Percentiles rank a stretch among this genome's conserved stretches.
Evolutionary conservation across 148 eudicot genomes (phyloP).

Genomic region (Diospyros lotus): DNA sequence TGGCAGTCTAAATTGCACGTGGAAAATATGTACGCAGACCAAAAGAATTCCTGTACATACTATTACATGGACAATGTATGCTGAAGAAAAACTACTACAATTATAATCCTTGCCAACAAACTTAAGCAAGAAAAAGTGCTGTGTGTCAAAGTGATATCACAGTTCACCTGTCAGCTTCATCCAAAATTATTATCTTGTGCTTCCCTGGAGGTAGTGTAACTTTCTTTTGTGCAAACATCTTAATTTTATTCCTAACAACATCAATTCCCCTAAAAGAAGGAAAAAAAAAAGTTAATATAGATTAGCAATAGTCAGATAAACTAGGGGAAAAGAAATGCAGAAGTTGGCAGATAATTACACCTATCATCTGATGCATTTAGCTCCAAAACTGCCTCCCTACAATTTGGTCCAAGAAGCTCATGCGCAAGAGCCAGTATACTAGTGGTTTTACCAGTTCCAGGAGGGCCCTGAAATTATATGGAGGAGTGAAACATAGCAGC

Average conservation of each 20-base stretch:
- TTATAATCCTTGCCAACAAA: not conserved
- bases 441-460: constrained; percentile 96
- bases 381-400: constrained; percentile 87
- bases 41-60: not conserved
- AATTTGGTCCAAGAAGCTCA: constrained; percentile 78
- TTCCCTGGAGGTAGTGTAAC: constrained; percentile 89
- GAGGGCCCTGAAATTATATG: constrained; percentile 68
- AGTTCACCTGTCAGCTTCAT: constrained; percentile 93
- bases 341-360: constrained; percentile 19
- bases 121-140: not conserved
- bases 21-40: not conserved
- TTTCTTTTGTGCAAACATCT: constrained; percentile 99
- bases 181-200: constrained; percentile 87
- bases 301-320: not conserved
- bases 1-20: not conserved
- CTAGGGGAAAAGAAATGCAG: not conserved
- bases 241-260: constrained; percentile 96
- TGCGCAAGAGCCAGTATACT: constrained; percentile 97
- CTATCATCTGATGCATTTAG: constrained; percentile 97
- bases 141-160: constrained; percentile 4
- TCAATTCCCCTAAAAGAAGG: constrained; percentile 66
- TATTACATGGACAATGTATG: not conserved
- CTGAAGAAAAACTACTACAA: not conserved
- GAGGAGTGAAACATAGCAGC: constrained; percentile 1
- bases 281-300: not conserved